Conservation (phyloP, 768 basidiomycete genomes). For the Amyloporia xantha region DNA sequence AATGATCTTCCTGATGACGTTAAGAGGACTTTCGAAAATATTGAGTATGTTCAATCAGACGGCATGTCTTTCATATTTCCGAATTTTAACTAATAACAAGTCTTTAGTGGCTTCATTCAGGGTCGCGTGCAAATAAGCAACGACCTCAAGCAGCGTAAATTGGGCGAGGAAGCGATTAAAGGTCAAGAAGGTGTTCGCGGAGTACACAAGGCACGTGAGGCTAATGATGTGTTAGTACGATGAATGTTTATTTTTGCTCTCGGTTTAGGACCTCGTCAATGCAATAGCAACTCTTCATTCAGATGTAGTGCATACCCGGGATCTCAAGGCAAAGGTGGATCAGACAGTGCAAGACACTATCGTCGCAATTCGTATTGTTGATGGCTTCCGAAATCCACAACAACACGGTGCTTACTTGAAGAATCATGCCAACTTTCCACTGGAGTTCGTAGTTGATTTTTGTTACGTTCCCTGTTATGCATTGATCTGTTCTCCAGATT, state of each 20-base stretch:
- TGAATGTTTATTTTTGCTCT: too few relatives aligned
- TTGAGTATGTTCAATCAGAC: conserved; percentile 49
- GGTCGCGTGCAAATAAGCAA: conserved; percentile 76
- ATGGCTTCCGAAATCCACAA: conserved; percentile 73
- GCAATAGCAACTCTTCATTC: conserved; percentile 56
- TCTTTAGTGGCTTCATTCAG: conserved; percentile 26
- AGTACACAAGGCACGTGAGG: conserved; percentile 73
- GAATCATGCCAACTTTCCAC: conserved; percentile 74
- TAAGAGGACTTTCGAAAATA: conserved; percentile 55
- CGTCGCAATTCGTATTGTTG: conserved; percentile 66
- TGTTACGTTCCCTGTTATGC: background rate
- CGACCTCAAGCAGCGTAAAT: conserved; percentile 67
- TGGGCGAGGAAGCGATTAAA: conserved; percentile 69
- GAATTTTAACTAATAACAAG: background rate
- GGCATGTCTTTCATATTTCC: background rate
- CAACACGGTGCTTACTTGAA: conserved; percentile 64
- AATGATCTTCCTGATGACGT: conserved; percentile 73
- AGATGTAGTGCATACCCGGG: conserved; percentile 59
- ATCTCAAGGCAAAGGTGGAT: conserved; percentile 69
- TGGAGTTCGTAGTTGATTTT: conserved; percentile 45
- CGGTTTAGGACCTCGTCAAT: conserved; percentile 54
- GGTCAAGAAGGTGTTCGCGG: conserved; percentile 62
- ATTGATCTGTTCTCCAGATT: conserved; percentile 39
- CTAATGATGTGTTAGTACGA: too few relatives aligned
- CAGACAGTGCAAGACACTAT: conserved; percentile 79